A percentile compares a stretch with the other conserved stretches of the same genome.
Evolutionary conservation across 768 basidiomycete species (phyloP).

Genomic region (Chalciporus pseudorubinellus): DNA sequence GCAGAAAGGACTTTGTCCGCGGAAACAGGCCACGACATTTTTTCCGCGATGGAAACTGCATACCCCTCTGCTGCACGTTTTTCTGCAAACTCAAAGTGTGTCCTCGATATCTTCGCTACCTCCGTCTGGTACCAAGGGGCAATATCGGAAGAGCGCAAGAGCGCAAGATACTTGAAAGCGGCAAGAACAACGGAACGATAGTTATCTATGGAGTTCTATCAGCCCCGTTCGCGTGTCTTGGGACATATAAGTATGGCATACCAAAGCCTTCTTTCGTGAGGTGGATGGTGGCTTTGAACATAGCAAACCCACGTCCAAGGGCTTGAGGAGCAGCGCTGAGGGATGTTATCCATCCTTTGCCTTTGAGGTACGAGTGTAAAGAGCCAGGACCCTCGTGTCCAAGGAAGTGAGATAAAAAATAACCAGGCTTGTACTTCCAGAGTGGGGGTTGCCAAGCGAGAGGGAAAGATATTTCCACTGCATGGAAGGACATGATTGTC

Average conservation of each 20-base stretch:
- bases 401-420: constrained; percentile 76
- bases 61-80: constrained; percentile 79
- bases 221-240: not conserved
- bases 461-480: constrained; percentile 79
- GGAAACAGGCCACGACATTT: constrained; percentile 81
- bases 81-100: constrained; percentile 84
- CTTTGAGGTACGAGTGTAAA: constrained; percentile 84
- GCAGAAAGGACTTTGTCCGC: constrained; percentile 70
- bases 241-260: constrained; percentile 37
- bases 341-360: constrained; percentile 80
- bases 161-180: constrained; percentile 75
- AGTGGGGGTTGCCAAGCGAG: constrained; percentile 67
- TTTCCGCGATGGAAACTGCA: constrained; percentile 70
- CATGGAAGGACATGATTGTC: constrained; percentile 85
- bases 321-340: constrained; percentile 68
- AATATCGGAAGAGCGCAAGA: constrained; percentile 61
- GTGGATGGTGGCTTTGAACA: constrained; percentile 81
- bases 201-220: constrained; percentile 44
- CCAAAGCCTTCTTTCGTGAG: constrained; percentile 86
- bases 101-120: constrained; percentile 63
- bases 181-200: constrained; percentile 68
- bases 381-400: constrained; percentile 96
- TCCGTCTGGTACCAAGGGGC: constrained; percentile 75
- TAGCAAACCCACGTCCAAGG: constrained; percentile 80
- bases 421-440: constrained; percentile 76